phyloP scores from a whole-genome alignment of 495 filamentous ascomycete genomes.

The Copromyces sp. region DNA sequence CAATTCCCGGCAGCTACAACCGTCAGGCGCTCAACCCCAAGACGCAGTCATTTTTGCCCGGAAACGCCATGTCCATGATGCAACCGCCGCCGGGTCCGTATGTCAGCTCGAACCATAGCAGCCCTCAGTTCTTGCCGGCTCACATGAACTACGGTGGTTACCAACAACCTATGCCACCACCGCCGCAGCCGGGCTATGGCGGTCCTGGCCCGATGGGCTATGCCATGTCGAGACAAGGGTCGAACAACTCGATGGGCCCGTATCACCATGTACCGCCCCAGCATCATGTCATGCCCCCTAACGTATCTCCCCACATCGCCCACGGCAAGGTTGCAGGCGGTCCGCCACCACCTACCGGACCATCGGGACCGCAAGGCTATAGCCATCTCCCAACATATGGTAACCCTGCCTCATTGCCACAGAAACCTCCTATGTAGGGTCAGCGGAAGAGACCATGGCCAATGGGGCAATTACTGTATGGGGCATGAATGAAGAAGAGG shows the following conservation, averaged over 20 bases:
- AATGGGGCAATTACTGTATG: not conserved
- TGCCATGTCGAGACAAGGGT: constrained; percentile 44
- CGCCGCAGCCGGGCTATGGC: constrained; percentile 19
- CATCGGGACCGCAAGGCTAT: constrained; percentile 26
- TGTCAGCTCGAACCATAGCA: constrained; percentile 31
- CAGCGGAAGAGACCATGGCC: not conserved
- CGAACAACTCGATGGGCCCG: constrained; percentile 41
- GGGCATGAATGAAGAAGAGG: not conserved
- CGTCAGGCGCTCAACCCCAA: constrained; percentile 86
- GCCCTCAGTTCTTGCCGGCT: constrained; percentile 35
- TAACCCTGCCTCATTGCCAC: constrained; percentile 45
- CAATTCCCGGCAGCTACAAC: constrained; percentile 72
- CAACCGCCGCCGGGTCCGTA: constrained; percentile 22
- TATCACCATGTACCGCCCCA: constrained; percentile 25
- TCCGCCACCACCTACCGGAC: constrained; percentile 12
- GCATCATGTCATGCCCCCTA: constrained; percentile 18
- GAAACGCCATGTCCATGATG: constrained; percentile 37
- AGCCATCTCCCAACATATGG: constrained; percentile 45
- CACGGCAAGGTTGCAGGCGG: constrained; percentile 24
- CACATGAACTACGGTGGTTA: constrained; percentile 33
- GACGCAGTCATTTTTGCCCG: constrained; percentile 79
- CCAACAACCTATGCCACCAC: constrained; percentile 30
- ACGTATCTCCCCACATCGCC: constrained; percentile 27
- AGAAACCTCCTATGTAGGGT: constrained; percentile 41
- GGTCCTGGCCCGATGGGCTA: constrained; percentile 23